These are phyloP conservation scores for Coemansia sp. DNA, from an alignment of 192 early-diverging fungal genomes.

Conservation along the genomic window DNA sequence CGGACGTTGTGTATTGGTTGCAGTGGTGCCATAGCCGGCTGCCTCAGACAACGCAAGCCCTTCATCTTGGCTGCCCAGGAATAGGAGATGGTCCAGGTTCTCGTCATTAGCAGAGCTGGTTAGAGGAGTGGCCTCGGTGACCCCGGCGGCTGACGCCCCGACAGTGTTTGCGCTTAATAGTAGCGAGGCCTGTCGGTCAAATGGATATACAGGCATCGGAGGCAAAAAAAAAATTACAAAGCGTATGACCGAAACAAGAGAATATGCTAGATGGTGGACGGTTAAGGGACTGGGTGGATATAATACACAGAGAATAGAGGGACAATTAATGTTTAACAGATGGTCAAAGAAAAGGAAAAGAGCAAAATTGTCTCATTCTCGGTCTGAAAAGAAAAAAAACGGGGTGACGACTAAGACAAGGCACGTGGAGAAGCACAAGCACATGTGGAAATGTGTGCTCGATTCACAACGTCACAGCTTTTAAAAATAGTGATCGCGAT, in stretches of 20 bases:
- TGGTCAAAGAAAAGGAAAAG: neutral
- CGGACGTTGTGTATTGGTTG: neutral
- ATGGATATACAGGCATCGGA: constrained; percentile 6
- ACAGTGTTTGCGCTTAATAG: constrained; percentile 8
- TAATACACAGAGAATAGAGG: neutral
- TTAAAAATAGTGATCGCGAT: no score
- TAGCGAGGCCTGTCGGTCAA: constrained; percentile 17
- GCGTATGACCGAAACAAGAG: neutral
- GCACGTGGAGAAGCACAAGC: no score
- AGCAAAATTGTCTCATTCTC: neutral
- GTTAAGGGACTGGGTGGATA: neutral
- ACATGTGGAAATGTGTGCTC: no score
- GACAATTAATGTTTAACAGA: neutral
- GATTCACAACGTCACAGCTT: no score
- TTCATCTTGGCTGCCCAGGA: neutral
- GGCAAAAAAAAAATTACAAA: constrained; percentile 1
- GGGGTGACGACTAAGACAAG: no score
- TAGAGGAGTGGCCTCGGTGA: neutral
- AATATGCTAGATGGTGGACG: neutral
- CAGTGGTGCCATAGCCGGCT: neutral
- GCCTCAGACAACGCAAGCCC: neutral
- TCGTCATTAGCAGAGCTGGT: neutral
- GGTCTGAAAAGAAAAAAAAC: neutral
- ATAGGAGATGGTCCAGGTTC: neutral
- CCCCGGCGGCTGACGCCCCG: neutral